These are phyloP conservation scores for Candida bentonensis DNA, from an alignment of 805 yeast genomes.

Conservation along the genomic window DNA sequence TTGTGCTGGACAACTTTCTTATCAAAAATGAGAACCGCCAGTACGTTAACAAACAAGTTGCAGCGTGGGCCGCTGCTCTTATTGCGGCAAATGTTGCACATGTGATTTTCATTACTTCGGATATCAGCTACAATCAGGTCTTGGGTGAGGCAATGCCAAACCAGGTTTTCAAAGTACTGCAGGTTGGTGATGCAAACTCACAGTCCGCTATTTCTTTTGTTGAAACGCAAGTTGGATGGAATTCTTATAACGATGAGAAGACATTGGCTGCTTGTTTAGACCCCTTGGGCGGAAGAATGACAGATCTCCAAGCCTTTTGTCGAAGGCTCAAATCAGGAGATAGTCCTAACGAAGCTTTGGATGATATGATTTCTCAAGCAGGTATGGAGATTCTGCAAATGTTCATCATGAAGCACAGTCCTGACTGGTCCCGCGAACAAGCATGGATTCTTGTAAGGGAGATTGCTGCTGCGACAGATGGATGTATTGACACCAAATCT, in stretches of 20 bases:
- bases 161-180: conserved; percentile 64
- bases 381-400: conserved; percentile 80
- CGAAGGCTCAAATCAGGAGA: conserved; percentile 86
- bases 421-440: conserved; percentile 58
- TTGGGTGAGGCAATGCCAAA: conserved; percentile 68
- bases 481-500: neutral
- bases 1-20: conserved; percentile 10
- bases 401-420: conserved; percentile 30
- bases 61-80: conserved; percentile 34
- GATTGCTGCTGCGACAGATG: conserved; percentile 27
- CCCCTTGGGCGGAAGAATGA: conserved; percentile 90
- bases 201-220: conserved; percentile 61
- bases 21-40: conserved; percentile 8
- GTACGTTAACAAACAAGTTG: conserved; percentile 6
- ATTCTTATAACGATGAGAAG: neutral
- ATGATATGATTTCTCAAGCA: conserved; percentile 71
- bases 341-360: conserved; percentile 56
- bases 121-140: conserved; percentile 58
- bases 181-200: conserved; percentile 69
- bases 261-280: conserved; percentile 23
- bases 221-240: conserved; percentile 17
- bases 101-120: conserved; percentile 78
- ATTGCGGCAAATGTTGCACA: conserved; percentile 73
- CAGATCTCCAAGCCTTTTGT: conserved; percentile 80
- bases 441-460: conserved; percentile 73